phyloP scores from a whole-genome alignment of 345 rosid genomes.

The Boechera stricta region DNA sequence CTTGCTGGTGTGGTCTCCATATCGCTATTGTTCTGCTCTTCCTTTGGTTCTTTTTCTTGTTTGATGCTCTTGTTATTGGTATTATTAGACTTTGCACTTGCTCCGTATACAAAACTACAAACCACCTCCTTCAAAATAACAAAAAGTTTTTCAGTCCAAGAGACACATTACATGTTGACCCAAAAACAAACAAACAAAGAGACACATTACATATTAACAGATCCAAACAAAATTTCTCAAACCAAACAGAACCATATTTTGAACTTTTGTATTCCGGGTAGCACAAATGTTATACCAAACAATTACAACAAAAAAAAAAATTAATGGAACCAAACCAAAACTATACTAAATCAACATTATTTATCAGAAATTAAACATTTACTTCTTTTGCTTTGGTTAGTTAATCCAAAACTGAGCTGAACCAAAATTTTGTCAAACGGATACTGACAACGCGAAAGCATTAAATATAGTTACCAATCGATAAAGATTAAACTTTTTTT shows the following conservation, averaged over 20 bases:
- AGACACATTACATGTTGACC: background rate
- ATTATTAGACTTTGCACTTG: constrained; percentile 50
- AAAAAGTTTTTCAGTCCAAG: background rate
- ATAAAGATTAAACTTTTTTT: too few relatives aligned
- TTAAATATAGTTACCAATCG: too few relatives aligned
- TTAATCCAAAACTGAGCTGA: background rate
- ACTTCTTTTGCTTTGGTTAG: background rate
- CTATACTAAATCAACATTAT: background rate
- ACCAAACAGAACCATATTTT: background rate
- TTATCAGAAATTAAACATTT: background rate
- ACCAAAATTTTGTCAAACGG: background rate
- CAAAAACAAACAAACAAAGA: background rate
- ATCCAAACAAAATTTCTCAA: background rate
- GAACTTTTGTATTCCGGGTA: background rate
- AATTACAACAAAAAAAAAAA: background rate
- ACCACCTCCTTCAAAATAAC: constrained; percentile 68
- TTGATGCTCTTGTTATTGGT: constrained; percentile 38
- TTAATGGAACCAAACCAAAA: background rate
- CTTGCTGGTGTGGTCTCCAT: constrained; percentile 44
- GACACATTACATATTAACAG: background rate
- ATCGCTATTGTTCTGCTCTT: constrained; percentile 48
- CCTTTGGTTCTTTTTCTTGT: constrained; percentile 59
- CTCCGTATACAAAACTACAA: constrained; percentile 85
- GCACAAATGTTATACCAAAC: background rate
- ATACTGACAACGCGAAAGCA: too few relatives aligned